Conservation (phyloP, 305 asterid species). For the Solanum hybrid region DNA sequence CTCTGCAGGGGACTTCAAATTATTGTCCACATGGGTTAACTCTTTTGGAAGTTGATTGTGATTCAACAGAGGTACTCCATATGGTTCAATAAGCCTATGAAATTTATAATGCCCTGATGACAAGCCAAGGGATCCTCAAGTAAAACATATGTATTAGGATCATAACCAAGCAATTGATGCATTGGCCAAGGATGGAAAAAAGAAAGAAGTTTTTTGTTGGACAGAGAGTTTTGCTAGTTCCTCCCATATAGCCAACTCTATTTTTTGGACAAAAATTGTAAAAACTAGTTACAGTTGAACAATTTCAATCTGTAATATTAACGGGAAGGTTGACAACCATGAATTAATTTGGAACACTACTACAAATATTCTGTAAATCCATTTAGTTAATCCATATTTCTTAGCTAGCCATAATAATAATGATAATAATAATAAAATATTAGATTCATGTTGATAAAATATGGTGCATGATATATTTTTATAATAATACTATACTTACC, state of each 20-base stretch:
- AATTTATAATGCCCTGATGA: not conserved
- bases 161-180: not conserved
- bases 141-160: not conserved
- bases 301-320: not conserved
- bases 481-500: not conserved
- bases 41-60: not conserved
- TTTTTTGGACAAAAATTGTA: not conserved
- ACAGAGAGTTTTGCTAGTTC: not conserved
- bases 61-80: not conserved
- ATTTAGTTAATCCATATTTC: not conserved
- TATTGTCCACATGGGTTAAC: not conserved
- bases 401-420: not conserved
- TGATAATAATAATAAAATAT: not conserved
- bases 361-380: not conserved
- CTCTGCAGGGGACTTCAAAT: not conserved
- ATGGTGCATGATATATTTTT: not conserved
- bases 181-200: not conserved
- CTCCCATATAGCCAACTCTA: not conserved
- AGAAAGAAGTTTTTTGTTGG: not conserved
- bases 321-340: not conserved
- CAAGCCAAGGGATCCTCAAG: not conserved
- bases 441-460: not conserved
- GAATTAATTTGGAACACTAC: not conserved
- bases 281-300: not conserved
- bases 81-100: not conserved